Evolutionary conservation across 345 rosid genomes (phyloP), one percentile per base, ranked within the genome.

Genomic region (Dimocarpus longan): DNA sequence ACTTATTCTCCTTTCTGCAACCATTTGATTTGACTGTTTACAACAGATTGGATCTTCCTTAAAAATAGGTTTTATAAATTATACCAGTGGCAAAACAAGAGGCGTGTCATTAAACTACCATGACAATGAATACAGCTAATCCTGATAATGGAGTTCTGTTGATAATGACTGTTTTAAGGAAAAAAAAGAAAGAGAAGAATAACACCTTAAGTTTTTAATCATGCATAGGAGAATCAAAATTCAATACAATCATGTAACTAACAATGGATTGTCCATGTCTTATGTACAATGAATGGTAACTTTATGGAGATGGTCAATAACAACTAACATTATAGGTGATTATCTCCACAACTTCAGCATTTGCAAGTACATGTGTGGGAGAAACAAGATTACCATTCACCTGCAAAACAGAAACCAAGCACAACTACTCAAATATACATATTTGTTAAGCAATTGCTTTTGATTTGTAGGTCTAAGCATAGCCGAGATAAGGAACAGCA

Each of bases 281-380:
- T n/a, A 43, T 32, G 8, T 71, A 32, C 52, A 70, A 56, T 64
- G 62, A 78, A 73, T 71, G 21, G 60, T 74, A 80, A 70, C 46
- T 66, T 70, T 43, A 56, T 28, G 73, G 70, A 37, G 73, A 40
- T 24, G 40, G 74, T 26, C 40, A 67, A 74, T 46, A 78, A 82
- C 75, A 79, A 89, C 98, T 89, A 78, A 96, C 99, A 76, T 90
- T 82, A 74, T 96, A 92, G 70, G 98, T 94, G 84, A 96, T 85
- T 82, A 96, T 94, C 90, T 96, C 99, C 83, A 96, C 97, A 46
- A 96, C 99, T 88, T 94, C 99, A 43, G 99, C 99, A 88, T 96
- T 96, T 56, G 89, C 88, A 82, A 96, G 99, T 42, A 87, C 90
- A 66, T 85, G 99, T 8, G 81, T 84, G 10, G 99, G 97, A 82